phyloP scores from a whole-genome alignment of 495 filamentous ascomycete genomes.

The Recurvomyces mirabilis region DNA sequence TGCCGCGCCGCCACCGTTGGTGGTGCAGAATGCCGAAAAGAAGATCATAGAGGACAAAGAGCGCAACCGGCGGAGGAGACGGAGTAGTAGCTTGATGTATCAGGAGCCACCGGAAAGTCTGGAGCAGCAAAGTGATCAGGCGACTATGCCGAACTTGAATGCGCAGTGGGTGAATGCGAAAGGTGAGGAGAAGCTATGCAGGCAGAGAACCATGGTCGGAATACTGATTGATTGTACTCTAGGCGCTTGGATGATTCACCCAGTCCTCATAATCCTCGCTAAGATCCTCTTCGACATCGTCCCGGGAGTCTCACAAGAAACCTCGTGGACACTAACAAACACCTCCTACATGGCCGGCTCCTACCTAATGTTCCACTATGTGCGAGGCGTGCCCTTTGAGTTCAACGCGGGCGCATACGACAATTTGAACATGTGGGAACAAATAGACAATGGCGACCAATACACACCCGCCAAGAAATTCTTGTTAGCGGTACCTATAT shows the following conservation, averaged over 20 bases:
- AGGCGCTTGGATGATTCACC: conserved; percentile 97
- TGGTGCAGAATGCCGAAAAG: conserved; percentile 15
- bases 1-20: not conserved
- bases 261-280: conserved; percentile 75
- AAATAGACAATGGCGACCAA: conserved; percentile 98
- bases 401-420: conserved; percentile 99
- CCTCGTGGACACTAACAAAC: conserved; percentile 96
- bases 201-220: not conserved
- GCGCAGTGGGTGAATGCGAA: conserved; percentile 98
- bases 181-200: conserved; percentile 44
- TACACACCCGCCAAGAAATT: conserved; percentile 99
- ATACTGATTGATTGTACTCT: conserved; percentile 9
- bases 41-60: conserved; percentile 14
- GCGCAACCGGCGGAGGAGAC: conserved; percentile 48
- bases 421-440: conserved; percentile 99
- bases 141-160: conserved; percentile 87
- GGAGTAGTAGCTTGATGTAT: conserved; percentile 93
- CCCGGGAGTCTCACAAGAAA: conserved; percentile 89
- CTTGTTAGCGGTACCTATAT: conserved; percentile 81
- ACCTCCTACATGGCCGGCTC: conserved; percentile 98
- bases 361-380: conserved; percentile 98
- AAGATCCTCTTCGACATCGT: conserved; percentile 96
- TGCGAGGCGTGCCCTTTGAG: conserved; percentile 95
- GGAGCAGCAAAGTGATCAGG: conserved; percentile 93
- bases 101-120: conserved; percentile 87